Evolutionary conservation across 2,329 filamentous ascomycete genomes (phyloP), one percentile per base, ranked within the genome.

Genomic region (Nemania diffusa): DNA sequence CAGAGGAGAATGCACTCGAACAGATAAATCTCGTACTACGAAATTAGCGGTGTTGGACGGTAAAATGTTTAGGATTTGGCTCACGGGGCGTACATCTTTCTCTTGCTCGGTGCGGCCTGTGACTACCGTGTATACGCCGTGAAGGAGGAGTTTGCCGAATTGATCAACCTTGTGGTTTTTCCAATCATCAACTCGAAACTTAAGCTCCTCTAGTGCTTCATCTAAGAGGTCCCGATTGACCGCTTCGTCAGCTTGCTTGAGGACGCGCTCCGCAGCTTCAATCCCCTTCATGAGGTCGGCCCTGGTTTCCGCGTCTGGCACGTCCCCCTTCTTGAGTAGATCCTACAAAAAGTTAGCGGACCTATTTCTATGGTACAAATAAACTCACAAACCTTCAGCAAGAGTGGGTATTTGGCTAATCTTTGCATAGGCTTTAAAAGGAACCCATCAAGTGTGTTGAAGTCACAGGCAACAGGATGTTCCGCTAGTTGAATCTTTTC

Each of bases 371-470:
- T 22, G 11, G 20, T 3, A 50, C 17, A 26, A 6, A 37, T 5
- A 17, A 57, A 24, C 37, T 76, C 82, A 71, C 82, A 29, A 37
- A 94, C 92, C 83, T 92, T 93, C 44, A 99, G 85, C 64, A 99
- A 84, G 11, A 99, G 83, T 3, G 96, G 96, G 77, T 98, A 99
- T 80, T 97, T 97, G 57, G 95, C 93, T 65, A 99, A 83, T 73
- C 96, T 88, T 80, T 99, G 96, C 85, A 99, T 97, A 1, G 96
- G 96, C 78, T 99, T 99, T 57, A 99, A 85, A 34, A 99, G 83
- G 77, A 99, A 99, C 3, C 94, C 94, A 73, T 96, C 94, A 17
- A 98, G 83, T 0, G 93, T 93, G 69, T 95, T 94, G 65, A 92
- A 92, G 73, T 95, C 93, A 68, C 92, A 90, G 5, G 96, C 93